Evolutionary conservation across 2,329 filamentous ascomycete genomes (phyloP).

Genomic region (Scytalidium lignicola): DNA sequence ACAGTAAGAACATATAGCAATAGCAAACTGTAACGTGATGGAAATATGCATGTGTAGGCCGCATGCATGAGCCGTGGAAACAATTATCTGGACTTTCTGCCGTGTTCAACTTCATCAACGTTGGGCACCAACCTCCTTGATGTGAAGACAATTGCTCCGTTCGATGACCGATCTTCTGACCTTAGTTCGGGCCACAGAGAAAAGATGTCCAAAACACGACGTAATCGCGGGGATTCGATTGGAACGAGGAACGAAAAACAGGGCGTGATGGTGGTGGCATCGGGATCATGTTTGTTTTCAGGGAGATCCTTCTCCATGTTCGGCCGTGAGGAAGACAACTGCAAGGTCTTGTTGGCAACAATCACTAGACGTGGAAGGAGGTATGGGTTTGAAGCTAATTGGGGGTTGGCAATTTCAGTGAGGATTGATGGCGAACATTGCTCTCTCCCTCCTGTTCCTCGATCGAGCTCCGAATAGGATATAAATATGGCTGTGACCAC

Average conservation of each 20-base stretch:
- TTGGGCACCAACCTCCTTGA: neutral
- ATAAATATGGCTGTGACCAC: conserved; percentile 20
- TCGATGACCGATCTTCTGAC: neutral
- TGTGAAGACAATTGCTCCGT: neutral
- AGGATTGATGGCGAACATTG: neutral
- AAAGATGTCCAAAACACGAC: neutral
- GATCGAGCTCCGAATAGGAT: conserved; percentile 4
- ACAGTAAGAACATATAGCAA: conserved; percentile 17
- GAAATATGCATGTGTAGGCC: conserved; percentile 3
- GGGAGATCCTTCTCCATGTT: neutral
- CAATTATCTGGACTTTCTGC: neutral
- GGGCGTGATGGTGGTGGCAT: neutral
- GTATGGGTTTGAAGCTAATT: neutral
- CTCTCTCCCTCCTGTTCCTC: neutral
- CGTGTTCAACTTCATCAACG: neutral
- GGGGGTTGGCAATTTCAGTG: neutral
- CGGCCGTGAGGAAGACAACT: neutral
- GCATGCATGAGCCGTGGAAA: neutral
- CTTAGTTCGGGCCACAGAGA: neutral
- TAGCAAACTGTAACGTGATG: conserved; percentile 25
- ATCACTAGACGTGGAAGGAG: neutral
- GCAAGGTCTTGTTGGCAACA: neutral
- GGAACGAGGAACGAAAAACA: neutral
- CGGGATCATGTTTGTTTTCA: neutral
- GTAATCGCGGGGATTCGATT: neutral